Conservation (phyloP, 2,329 filamentous ascomycete species). For the Pseudonectria buxi region DNA sequence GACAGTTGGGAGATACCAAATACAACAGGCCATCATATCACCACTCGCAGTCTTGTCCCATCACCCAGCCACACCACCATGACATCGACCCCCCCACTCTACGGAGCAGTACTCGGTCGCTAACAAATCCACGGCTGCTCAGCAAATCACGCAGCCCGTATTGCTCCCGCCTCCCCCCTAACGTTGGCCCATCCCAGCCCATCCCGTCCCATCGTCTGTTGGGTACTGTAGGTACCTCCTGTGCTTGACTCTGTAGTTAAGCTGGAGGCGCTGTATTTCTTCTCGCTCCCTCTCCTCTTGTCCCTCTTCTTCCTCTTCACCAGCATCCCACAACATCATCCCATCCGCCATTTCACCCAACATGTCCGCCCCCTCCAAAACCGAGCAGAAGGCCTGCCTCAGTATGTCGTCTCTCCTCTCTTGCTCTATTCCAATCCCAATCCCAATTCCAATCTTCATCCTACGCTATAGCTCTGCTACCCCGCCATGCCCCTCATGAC, state of each 20-base stretch:
- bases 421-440: constrained; percentile 16
- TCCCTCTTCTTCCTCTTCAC: constrained; percentile 8
- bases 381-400: constrained; percentile 55
- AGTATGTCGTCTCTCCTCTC: constrained; percentile 43
- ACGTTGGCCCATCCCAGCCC: no score
- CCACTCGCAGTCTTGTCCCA: no score
- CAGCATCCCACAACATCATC: constrained; percentile 6
- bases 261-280: constrained; percentile 9
- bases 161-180: no score
- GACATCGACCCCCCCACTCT: constrained; percentile 23
- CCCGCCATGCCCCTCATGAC: constrained; percentile 3
- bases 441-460: constrained; percentile 12
- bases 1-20: no score
- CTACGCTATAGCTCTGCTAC: constrained; percentile 11
- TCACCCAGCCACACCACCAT: no score
- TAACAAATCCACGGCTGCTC: constrained; percentile 8
- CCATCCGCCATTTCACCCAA: constrained; percentile 2
- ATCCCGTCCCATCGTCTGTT: no score
- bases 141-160: constrained; percentile 26
- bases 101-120: no score
- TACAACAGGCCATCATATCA: no score
- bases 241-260: no score
- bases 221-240: no score
- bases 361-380: constrained; percentile 41
- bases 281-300: constrained; percentile 8